Base-by-base conservation (phyloP, 208 protist species). In the Trypanosoma melophagium region DNA sequence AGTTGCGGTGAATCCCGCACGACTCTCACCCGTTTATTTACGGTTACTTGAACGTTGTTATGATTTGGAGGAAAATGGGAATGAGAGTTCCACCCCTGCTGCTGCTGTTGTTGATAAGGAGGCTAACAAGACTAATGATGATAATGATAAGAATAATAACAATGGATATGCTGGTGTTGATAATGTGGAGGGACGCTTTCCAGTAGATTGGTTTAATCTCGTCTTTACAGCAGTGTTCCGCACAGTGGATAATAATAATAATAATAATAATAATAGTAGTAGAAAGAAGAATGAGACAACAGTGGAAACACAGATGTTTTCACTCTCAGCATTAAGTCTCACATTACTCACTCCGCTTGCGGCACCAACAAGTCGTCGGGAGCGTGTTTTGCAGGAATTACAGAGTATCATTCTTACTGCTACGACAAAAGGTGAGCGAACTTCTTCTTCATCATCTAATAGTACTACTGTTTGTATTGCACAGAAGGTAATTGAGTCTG, bases 181-280 rank as follows among this genome's bases (percentile, higher is more conserved):
- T 9, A 21, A 24, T 22, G 25, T 10, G 19, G 60, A 64, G 10
- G 45, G 49, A 9, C 54, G 54, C 13, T 68, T 74, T 19, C 60
- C 65, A 4, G 69, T 87, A 2, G 76, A 86, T 60, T 90, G 84
- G 84, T 81, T 82, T 41, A 52, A 55, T 25, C 60, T 81, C 40
- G 77, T 92, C 22, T 60, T 73, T 16, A 66, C 64, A 10, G 70
- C 86, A 21, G 74, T 88, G 17, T 88, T 81, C 45, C 61, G 54
- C 10, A 12, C 58, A 12, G 31, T 4, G 7, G 14, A 35, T 41
- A 31, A 38, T 40, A 13, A n/a, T 45, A 50, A 1, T 40, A n/a
- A n/a, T 22, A 24, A 10, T 19, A n/a, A 16, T 61, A 16, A 16
- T 24, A 44, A 44, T 44, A 44, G 7, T 14, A 44, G 12, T 44